Evolutionary conservation across 352 stramenopile genomes (phyloP).

Genomic region (Phytophthora parvispora): DNA sequence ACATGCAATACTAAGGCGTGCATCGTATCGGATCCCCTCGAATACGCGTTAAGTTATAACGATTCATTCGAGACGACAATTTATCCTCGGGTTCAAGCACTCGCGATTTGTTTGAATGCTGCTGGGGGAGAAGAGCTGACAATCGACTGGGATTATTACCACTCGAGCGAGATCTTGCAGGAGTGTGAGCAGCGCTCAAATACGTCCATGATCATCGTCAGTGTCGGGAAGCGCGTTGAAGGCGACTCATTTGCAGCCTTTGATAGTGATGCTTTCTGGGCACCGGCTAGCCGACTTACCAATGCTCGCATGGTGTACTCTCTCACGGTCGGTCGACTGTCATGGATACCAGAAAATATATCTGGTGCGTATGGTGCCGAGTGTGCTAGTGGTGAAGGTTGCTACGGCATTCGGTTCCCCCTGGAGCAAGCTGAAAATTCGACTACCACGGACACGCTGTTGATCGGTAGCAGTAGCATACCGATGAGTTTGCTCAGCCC

Average conservation of each 20-base stretch:
- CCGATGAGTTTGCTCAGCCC: slow-evolving; percentile 10
- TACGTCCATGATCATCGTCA: slow-evolving; percentile 21
- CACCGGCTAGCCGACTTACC: background rate
- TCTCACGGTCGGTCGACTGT: slow-evolving; percentile 29
- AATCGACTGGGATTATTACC: background rate
- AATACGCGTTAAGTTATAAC: background rate
- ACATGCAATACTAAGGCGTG: slow-evolving; percentile 3
- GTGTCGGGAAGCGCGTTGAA: slow-evolving; percentile 21
- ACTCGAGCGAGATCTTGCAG: slow-evolving; percentile 2
- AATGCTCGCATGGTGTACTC: slow-evolving; percentile 29
- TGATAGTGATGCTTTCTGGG: background rate
- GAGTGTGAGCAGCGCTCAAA: slow-evolving; percentile 12
- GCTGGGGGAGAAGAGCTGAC: background rate
- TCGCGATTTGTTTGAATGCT: slow-evolving; percentile 17
- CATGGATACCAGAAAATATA: slow-evolving; percentile 21
- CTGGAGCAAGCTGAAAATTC: slow-evolving; percentile 4
- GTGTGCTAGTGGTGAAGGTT: background rate
- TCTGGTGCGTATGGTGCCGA: background rate
- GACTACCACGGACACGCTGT: background rate
- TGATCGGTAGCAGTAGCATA: slow-evolving; percentile 4
- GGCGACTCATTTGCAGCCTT: slow-evolving; percentile 7
- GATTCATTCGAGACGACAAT: background rate
- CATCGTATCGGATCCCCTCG: background rate
- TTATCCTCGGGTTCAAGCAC: slow-evolving; percentile 20
- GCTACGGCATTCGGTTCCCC: slow-evolving; percentile 10